Base-by-base conservation (phyloP, 1,284 basidiomycete species). In the Cryptococcus amylolentus region DNA sequence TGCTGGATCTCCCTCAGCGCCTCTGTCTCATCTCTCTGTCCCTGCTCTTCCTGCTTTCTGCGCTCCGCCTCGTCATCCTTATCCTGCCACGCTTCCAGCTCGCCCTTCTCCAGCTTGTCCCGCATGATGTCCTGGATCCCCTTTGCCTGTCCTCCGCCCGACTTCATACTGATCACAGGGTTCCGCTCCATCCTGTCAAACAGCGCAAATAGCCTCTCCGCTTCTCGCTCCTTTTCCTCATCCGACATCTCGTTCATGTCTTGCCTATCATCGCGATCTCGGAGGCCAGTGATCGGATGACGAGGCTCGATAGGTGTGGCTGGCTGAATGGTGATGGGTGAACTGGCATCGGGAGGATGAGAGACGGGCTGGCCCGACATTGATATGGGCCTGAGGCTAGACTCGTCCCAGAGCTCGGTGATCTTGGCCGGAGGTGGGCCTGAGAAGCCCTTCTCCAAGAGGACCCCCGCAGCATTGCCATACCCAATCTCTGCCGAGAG, bases 201-300 rank as follows among this genome's bases (percentile, higher is more conserved):
- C 18, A 96, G 80, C 26, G 88, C 85, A 69, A 95, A 91, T 45
- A 97, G 79, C 69, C 86, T 87, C 78, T 95, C 92, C 46, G 91
- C 88, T 78, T 97, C 93, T 14, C 79, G 79, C 70, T 94, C 89
- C 73, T 92, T 93, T 80, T 96, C 91, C 69, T 92, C 91, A 20
- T 92, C 86, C 0, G 88, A 87, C 91, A 96, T 92, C 43, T 86
- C 83, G 6, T 65, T 66, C 20, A 75, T 44, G 16, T 48, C 43
- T 35, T 35, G 31, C 31, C 1, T 10, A 10, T 35, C 10, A 6
- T 8, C 31, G 6, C 10, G 31, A 35, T 46, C 38, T 38, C 62
- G 48, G 28, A 71, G 54, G 3, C 62, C 55, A 35, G 71, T 59
- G 55, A 70, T 60, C 12, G 69, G 63, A 52, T 66, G 56, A 60